Conservation (phyloP, 2,329 filamentous ascomycete species). For the Akanthomyces muscarius region DNA sequence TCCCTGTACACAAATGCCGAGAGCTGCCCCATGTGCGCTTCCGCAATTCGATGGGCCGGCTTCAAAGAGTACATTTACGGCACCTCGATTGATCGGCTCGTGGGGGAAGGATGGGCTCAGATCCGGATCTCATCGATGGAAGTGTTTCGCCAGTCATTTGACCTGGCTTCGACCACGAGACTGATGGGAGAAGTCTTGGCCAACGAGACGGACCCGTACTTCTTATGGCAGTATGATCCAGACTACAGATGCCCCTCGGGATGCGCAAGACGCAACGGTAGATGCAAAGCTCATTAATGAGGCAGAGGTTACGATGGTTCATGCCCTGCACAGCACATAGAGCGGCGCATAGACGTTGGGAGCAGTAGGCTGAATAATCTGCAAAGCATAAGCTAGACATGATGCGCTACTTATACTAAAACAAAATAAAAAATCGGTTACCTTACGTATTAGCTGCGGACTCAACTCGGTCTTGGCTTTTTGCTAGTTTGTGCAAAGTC, state of each 20-base stretch:
- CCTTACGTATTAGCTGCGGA: no score
- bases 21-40: slow-evolving; percentile 55
- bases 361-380: no score
- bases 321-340: no score
- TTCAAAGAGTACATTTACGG: slow-evolving; percentile 54
- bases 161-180: slow-evolving; percentile 30
- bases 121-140: slow-evolving; percentile 44
- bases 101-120: slow-evolving; percentile 47
- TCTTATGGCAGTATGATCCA: slow-evolving; percentile 50
- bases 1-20: slow-evolving; percentile 55
- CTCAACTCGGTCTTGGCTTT: no score
- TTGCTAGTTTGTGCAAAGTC: no score
- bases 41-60: slow-evolving; percentile 52
- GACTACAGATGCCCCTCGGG: background rate
- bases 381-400: no score
- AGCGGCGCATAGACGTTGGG: no score
- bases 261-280: background rate
- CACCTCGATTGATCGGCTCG: slow-evolving; percentile 44
- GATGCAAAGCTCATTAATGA: background rate
- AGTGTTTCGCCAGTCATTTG: slow-evolving; percentile 41
- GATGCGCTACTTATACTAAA: no score
- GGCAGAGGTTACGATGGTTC: no score
- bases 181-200: slow-evolving; percentile 43
- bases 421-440: no score
- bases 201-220: slow-evolving; percentile 51